Evolutionary conservation across 2,329 filamentous ascomycete species (phyloP), one percentile per base, ranked within the genome.

Genomic region (Phaeosphaeria sp.): DNA sequence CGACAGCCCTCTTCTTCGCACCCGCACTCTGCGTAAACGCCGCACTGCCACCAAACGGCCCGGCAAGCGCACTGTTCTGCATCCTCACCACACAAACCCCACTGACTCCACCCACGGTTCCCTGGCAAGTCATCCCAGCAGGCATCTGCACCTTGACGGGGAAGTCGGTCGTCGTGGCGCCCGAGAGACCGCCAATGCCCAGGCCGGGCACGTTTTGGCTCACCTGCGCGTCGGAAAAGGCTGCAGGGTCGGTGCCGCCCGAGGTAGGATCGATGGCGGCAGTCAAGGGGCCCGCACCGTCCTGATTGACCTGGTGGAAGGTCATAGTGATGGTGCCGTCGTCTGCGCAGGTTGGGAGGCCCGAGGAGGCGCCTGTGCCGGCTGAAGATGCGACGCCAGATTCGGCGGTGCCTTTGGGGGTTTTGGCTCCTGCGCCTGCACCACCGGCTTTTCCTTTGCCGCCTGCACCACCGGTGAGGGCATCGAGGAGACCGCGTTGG

Each of bases 221-320:
- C 59, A 90, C 84, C 52, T 83, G 68, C 17, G 87, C 87, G 3
- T 70, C 75, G 75, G 87, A 71, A 82, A 90, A 90, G 27, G 88
- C 88, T 42, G 76, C 68, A 22, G 82, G 72, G 67, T 89, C 85
- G 4, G 83, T 86, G 53, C 88, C 88, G 33, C 86, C 87, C 1
- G 87, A 89, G 23, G 87, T 88, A 43, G 80, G 77, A 68, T 90
- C 88, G 49, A 90, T 79, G 44, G 80, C 79, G 9, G 87, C 87
- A 27, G 79, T 83, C 48, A 90, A 77, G 1, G 87, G 87, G 1
- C 88, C 88, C 0, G 87, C 88, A 21, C 88, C 88, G 66, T 90
- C 88, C 75, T 90, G 87, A 82, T 90, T 90, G 79, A 90, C 85
- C 58, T 90, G 85, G 74, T 88, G 87, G 79, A 85, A 90, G 59